Conservation (phyloP, 2,329 filamentous ascomycete genomes). For the Davidsoniella virescens region DNA sequence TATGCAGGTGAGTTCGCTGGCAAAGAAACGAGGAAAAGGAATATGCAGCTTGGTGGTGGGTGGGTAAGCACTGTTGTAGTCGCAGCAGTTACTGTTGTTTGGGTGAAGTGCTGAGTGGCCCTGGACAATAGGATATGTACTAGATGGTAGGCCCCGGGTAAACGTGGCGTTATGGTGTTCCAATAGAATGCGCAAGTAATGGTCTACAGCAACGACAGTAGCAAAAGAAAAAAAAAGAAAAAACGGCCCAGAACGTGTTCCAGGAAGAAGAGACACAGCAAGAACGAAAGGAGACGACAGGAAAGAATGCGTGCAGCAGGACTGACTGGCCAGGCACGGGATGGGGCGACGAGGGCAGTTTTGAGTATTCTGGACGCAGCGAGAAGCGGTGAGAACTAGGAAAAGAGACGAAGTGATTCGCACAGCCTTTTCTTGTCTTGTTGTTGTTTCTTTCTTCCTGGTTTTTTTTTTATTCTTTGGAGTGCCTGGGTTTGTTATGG, state of each 20-base stretch:
- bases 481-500: too few relatives aligned
- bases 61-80: constrained; percentile 1
- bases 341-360: too few relatives aligned
- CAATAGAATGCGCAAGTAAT: too few relatives aligned
- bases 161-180: constrained; percentile 11
- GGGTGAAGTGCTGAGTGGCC: not conserved
- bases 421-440: not conserved
- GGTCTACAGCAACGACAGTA: too few relatives aligned
- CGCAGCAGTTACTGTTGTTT: not conserved
- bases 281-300: not conserved
- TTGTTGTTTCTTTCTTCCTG: too few relatives aligned
- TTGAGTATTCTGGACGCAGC: too few relatives aligned
- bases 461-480: too few relatives aligned
- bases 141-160: constrained; percentile 3
- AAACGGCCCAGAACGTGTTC: not conserved
- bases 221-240: too few relatives aligned
- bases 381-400: too few relatives aligned
- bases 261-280: not conserved
- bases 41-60: constrained; percentile 1
- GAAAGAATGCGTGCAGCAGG: constrained; percentile 3
- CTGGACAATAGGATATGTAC: not conserved
- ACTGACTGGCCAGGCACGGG: not conserved
- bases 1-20: not conserved
- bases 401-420: not conserved
- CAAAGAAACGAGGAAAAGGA: constrained; percentile 3